Conservation (phyloP, 768 basidiomycete species). For the Mycena crocata region DNA sequence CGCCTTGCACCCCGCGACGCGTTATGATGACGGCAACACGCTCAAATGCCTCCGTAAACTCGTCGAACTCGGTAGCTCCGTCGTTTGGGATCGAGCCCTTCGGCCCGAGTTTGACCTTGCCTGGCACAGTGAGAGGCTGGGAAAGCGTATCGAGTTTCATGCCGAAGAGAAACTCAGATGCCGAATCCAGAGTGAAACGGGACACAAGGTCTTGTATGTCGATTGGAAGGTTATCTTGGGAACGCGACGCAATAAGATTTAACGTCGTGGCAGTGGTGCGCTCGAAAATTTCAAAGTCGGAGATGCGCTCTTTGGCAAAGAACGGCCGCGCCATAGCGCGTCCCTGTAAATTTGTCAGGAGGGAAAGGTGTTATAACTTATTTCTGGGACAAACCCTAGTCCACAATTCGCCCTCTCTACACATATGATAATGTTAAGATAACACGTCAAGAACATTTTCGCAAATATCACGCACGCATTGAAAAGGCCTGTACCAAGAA, state of each 20-base stretch:
- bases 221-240: constrained; percentile 39
- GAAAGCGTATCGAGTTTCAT: constrained; percentile 54
- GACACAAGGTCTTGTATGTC: constrained; percentile 60
- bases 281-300: constrained; percentile 61
- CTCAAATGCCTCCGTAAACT: constrained; percentile 55
- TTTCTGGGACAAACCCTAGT: constrained; percentile 4
- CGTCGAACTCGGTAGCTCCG: constrained; percentile 48
- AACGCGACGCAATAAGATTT: constrained; percentile 34
- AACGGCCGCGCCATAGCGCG: constrained; percentile 61
- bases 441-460: neutral
- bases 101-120: constrained; percentile 36
- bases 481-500: constrained; percentile 63
- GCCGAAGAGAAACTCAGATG: constrained; percentile 63
- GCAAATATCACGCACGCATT: constrained; percentile 44
- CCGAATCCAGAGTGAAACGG: constrained; percentile 31
- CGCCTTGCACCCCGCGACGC: constrained; percentile 7
- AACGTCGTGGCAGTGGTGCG: constrained; percentile 47
- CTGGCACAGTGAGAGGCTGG: constrained; percentile 47
- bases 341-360: constrained; percentile 44
- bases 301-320: constrained; percentile 59
- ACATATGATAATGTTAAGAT: neutral
- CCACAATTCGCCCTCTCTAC: constrained; percentile 20
- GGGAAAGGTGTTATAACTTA: neutral
- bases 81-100: constrained; percentile 50
- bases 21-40: constrained; percentile 20